Base-by-base conservation (phyloP, 805 yeast genomes). In the Suhomyces canberraensis region DNA sequence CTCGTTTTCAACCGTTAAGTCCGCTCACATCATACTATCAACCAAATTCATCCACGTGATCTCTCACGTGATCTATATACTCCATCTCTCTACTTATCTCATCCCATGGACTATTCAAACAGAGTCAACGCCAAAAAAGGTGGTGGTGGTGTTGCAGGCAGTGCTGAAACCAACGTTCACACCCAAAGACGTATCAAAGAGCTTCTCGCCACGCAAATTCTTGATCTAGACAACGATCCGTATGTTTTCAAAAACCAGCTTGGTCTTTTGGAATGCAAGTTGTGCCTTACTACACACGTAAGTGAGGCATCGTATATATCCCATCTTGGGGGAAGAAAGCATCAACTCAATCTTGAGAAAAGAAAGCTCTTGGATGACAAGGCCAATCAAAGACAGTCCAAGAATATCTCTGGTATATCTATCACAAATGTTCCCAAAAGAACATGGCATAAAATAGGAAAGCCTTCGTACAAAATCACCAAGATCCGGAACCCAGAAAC, bases 91-190 rank as follows among this genome's bases (percentile, higher is more conserved):
- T n/a, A n/a, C n/a, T n/a, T n/a, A n/a, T n/a, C n/a, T n/a, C n/a
- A n/a, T n/a, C n/a, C 26, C 4, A 89, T 89, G 97, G 96, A 89
- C 58, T 86, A 86, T 54, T 90, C 87, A 44, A 85, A 84, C 48
- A 64, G 96, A 51, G 95, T 85, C 2, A 96, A 96, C 30, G 83
- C 95, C 5, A 89, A 89, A 61, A 80, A 86, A 56, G 96, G 96
- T 8, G 78, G 83, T 19, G 97, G 96, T 47, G 96, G 95, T 5
- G 69, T 89, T 14, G 96, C 96, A 1, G 84, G 85, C 4, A 64
- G 69, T 29, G 75, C 79, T 15, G 89, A 84, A 45, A 69, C 81
- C 5, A 84, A 85, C 50, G 75, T 79, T 4, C 82, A 82, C 30
- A 69, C 90, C 31, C 68, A 81, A 39, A 79, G 79, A 39, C 72